Conservation (phyloP, 208 protist genomes). For the Acanthamoeba castellanii region DNA sequence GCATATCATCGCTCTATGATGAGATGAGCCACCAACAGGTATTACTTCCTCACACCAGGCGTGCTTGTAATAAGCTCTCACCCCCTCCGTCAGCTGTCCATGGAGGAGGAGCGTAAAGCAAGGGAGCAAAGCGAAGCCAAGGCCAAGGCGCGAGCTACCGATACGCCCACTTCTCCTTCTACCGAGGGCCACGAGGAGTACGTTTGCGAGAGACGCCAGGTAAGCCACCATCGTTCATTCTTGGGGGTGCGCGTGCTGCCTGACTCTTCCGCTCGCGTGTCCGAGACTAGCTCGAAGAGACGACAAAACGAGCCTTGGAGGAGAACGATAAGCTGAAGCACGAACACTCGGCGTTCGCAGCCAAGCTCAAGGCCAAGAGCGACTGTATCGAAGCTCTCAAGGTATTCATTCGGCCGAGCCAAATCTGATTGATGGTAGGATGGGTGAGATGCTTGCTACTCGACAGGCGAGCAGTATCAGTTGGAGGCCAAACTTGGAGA, state of each 20-base stretch:
- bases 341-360: background rate
- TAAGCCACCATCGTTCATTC: background rate
- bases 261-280: background rate
- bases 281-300: background rate
- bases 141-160: background rate
- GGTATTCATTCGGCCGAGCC: background rate
- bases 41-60: background rate
- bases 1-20: background rate
- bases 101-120: background rate
- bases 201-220: background rate
- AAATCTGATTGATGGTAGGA: background rate
- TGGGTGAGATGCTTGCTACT: background rate
- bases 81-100: background rate
- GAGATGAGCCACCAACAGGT: background rate
- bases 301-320: background rate
- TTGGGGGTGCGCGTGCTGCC: background rate
- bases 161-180: background rate
- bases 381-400: background rate
- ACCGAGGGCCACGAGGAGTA: background rate
- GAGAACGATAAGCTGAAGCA: background rate
- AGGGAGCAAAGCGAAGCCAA: background rate
- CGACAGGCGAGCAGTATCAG: background rate
- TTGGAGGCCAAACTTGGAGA: background rate
- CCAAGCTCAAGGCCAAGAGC: conserved; percentile 16
- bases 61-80: background rate